These are phyloP conservation scores for Heimioporus sp. DNA, from an alignment of 768 basidiomycete genomes.

Conservation along the genomic window DNA sequence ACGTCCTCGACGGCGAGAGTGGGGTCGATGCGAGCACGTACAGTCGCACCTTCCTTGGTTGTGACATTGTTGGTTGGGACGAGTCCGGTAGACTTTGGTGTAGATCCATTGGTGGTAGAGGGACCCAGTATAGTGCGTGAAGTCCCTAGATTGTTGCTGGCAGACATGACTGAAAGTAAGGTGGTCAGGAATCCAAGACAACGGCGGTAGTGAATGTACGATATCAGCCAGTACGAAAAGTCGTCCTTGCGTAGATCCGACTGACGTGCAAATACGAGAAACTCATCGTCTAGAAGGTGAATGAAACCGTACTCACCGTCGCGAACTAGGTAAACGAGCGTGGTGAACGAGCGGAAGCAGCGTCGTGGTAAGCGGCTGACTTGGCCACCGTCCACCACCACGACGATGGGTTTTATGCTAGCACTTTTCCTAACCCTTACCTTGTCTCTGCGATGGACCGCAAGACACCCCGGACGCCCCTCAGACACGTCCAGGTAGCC, in stretches of 20 bases:
- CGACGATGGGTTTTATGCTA: neutral
- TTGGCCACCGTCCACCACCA: neutral
- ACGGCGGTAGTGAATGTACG: neutral
- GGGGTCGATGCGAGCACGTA: slow-evolving; percentile 83
- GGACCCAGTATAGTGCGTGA: slow-evolving; percentile 27
- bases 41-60: slow-evolving; percentile 68
- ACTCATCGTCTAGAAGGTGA: slow-evolving; percentile 38
- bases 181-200: slow-evolving; percentile 4
- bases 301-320: slow-evolving; percentile 17
- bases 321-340: slow-evolving; percentile 2
- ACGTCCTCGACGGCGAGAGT: slow-evolving; percentile 83
- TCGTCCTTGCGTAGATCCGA: slow-evolving; percentile 45
- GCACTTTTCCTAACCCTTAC: neutral
- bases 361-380: slow-evolving; percentile 18
- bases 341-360: slow-evolving; percentile 1
- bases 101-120: slow-evolving; percentile 33
- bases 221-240: slow-evolving; percentile 42
- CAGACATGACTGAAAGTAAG: slow-evolving; percentile 21
- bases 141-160: slow-evolving; percentile 28
- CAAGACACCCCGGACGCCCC: neutral
- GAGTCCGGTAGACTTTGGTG: slow-evolving; percentile 42
- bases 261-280: slow-evolving; percentile 63
- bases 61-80: slow-evolving; percentile 86
- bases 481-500: slow-evolving; percentile 19
- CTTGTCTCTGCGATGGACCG: neutral